Evolutionary conservation across 352 stramenopile genomes (phyloP).

Genomic region (Phytopythium kandeliae): DNA sequence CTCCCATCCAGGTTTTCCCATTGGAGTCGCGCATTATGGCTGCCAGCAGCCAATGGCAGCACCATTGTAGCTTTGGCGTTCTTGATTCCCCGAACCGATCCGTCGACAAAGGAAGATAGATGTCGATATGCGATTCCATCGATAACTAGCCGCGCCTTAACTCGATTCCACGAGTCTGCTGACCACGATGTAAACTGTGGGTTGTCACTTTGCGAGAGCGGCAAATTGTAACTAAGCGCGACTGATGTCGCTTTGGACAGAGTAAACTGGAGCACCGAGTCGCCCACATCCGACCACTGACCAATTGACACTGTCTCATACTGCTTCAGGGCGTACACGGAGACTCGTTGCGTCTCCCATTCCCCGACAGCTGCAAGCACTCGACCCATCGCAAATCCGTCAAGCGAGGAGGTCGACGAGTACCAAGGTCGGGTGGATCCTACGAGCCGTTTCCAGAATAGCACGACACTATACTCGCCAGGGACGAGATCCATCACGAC

Average conservation of each 20-base stretch:
- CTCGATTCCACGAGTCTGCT: constrained; percentile 35
- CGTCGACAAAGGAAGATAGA: constrained; percentile 61
- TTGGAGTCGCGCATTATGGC: constrained; percentile 56
- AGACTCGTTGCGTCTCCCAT: constrained; percentile 33
- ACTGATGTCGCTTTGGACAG: constrained; percentile 49
- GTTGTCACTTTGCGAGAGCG: constrained; percentile 67
- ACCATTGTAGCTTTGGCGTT: constrained; percentile 65
- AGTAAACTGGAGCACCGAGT: constrained; percentile 70
- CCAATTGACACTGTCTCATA: constrained; percentile 22
- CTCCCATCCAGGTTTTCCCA: constrained; percentile 75
- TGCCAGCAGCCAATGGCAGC: constrained; percentile 42
- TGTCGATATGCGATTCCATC: constrained; percentile 68
- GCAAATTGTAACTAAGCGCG: constrained; percentile 68
- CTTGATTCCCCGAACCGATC: constrained; percentile 63
- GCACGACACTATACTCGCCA: constrained; percentile 49
- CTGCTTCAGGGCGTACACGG: constrained; percentile 50
- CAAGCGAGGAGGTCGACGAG: constrained; percentile 43
- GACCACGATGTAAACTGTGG: constrained; percentile 52
- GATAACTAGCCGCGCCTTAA: constrained; percentile 57
- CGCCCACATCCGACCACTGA: constrained; percentile 71
- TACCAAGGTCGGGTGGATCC: constrained; percentile 57
- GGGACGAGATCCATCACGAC: constrained; percentile 58
- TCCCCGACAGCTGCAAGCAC: constrained; percentile 51
- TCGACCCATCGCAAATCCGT: constrained; percentile 70
- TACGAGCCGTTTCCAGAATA: constrained; percentile 53